These are phyloP conservation scores for Phytophthora syringae DNA, from an alignment of 352 stramenopile species.

Conservation along the genomic window DNA sequence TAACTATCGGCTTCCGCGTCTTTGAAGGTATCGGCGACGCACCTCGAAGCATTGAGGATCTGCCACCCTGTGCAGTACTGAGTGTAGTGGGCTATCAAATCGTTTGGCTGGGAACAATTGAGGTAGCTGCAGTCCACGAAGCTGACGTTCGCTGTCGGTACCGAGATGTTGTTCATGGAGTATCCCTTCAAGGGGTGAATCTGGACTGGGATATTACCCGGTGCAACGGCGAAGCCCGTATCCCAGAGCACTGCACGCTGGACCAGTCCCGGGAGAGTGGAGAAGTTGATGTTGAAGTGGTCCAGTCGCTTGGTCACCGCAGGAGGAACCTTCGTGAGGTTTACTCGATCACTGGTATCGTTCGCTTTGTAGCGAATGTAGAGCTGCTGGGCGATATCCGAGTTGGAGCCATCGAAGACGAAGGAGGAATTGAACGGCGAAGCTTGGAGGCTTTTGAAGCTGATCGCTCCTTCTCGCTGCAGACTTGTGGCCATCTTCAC, in stretches of 20 bases:
- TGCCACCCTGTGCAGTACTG: slow-evolving; percentile 34
- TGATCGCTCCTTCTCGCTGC: background rate
- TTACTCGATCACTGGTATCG: slow-evolving; percentile 1
- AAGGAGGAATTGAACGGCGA: slow-evolving; percentile 15
- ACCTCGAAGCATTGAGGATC: slow-evolving; percentile 38
- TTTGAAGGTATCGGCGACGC: slow-evolving; percentile 32
- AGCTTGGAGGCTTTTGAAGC: background rate
- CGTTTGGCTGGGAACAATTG: slow-evolving; percentile 38
- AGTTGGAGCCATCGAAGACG: slow-evolving; percentile 42
- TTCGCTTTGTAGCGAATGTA: slow-evolving; percentile 28
- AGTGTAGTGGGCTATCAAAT: slow-evolving; percentile 10
- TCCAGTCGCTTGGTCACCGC: slow-evolving; percentile 15
- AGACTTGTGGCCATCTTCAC: background rate
- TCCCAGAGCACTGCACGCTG: slow-evolving; percentile 50
- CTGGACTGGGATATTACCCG: slow-evolving; percentile 16
- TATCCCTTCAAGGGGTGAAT: slow-evolving; percentile 25
- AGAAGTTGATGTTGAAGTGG: slow-evolving; percentile 22
- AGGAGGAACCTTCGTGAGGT: slow-evolving; percentile 15
- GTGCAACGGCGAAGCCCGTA: slow-evolving; percentile 32
- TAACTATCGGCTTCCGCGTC: background rate
- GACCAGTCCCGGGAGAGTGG: slow-evolving; percentile 26
- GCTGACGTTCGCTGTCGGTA: slow-evolving; percentile 15
- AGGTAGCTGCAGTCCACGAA: slow-evolving; percentile 20
- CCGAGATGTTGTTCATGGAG: slow-evolving; percentile 35
- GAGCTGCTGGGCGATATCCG: slow-evolving; percentile 43